Evolutionary conservation across 768 basidiomycete species (phyloP).

Genomic region (Nidularia sp.): DNA sequence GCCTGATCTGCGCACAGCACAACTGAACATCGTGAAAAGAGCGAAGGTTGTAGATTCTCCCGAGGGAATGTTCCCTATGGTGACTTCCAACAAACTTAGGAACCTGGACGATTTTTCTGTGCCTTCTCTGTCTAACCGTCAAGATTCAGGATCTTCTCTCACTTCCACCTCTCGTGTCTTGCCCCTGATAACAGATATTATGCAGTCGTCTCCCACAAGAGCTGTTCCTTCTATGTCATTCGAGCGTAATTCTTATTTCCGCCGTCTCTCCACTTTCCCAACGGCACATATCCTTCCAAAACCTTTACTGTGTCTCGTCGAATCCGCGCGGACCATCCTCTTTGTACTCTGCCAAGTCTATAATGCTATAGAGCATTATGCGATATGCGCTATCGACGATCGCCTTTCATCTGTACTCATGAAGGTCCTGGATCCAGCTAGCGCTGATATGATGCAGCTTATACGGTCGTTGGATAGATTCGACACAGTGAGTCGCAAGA

Average conservation of each 20-base stretch:
- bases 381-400: slow-evolving; percentile 77
- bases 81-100: not conserved
- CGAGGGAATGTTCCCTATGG: not conserved
- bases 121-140: not conserved
- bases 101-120: slow-evolving; percentile 3
- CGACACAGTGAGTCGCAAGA: slow-evolving; percentile 72
- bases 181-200: no score
- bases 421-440: slow-evolving; percentile 85
- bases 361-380: slow-evolving; percentile 84
- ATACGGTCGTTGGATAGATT: slow-evolving; percentile 90
- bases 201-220: slow-evolving; percentile 8
- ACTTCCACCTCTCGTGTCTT: slow-evolving; percentile 18
- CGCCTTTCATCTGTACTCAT: slow-evolving; percentile 74
- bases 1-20: slow-evolving; percentile 70
- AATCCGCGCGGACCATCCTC: slow-evolving; percentile 88
- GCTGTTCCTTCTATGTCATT: slow-evolving; percentile 61
- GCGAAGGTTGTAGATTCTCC: slow-evolving; percentile 15
- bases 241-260: slow-evolving; percentile 91
- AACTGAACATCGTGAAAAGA: slow-evolving; percentile 28
- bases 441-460: slow-evolving; percentile 73
- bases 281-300: slow-evolving; percentile 65
- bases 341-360: slow-evolving; percentile 92
- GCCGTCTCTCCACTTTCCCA: slow-evolving; percentile 79
- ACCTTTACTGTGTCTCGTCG: slow-evolving; percentile 66
- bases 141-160: slow-evolving; percentile 40